Conservation (phyloP, 768 basidiomycete species). For the Trametes coccinea region DNA sequence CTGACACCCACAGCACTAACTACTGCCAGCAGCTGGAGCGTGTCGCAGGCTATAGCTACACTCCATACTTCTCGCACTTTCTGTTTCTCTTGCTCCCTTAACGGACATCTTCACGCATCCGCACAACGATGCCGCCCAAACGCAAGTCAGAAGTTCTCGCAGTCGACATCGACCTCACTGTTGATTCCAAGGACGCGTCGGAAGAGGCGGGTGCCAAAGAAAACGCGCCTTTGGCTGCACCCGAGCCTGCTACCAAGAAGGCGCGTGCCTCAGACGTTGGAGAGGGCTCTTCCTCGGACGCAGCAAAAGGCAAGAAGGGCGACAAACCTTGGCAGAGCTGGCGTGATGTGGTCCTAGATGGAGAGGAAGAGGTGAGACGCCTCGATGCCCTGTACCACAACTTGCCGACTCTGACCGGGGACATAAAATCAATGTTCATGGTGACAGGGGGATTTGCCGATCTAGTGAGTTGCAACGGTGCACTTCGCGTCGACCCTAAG, state of each 20-base stretch:
- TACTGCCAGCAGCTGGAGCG: background rate
- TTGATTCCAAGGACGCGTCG: slow-evolving; percentile 8
- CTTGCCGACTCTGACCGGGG: background rate
- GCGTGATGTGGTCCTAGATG: slow-evolving; percentile 42
- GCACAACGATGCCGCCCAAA: slow-evolving; percentile 38
- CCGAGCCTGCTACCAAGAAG: slow-evolving; percentile 33
- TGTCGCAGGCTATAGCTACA: background rate
- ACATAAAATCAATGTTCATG: background rate
- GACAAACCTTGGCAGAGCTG: slow-evolving; percentile 29
- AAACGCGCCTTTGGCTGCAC: slow-evolving; percentile 9
- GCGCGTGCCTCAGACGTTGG: slow-evolving; percentile 31
- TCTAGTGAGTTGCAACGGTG: slow-evolving; percentile 30
- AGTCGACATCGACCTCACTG: slow-evolving; percentile 9
- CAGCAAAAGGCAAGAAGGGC: slow-evolving; percentile 29
- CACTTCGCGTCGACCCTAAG: background rate
- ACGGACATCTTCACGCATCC: background rate
- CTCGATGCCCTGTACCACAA: background rate
- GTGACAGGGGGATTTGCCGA: slow-evolving; percentile 29
- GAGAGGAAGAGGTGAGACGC: slow-evolving; percentile 42
- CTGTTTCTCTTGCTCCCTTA: background rate
- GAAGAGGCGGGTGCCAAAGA: slow-evolving; percentile 1
- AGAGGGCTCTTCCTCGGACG: slow-evolving; percentile 26
- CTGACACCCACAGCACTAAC: background rate
- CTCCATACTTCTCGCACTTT: too few species aligned
- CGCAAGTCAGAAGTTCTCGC: slow-evolving; percentile 41